A percentile compares a stretch with the other conserved stretches of the same genome.
Conservation (phyloP, 208 protist genomes). For the Sergeia podlipaevii region DNA sequence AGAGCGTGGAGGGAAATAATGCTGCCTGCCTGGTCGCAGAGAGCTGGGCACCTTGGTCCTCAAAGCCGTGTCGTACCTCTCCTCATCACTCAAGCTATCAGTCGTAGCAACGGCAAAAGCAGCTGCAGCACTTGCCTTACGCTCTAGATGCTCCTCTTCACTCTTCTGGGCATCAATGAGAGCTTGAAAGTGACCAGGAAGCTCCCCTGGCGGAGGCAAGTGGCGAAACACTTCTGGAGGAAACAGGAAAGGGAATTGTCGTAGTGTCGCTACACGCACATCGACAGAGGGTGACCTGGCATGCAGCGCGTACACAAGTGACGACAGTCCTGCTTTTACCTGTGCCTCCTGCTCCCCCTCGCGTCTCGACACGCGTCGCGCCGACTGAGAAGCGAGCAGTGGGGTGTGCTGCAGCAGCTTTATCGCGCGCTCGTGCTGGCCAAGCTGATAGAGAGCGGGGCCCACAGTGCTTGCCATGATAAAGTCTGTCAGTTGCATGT, state of each 20-base stretch:
- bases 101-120: background rate
- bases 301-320: background rate
- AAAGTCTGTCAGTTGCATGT: conserved; percentile 59
- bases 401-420: conserved; percentile 52
- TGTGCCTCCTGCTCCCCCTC: conserved; percentile 16
- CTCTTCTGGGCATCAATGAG: too few relatives aligned
- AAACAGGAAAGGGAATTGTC: conserved; percentile 57
- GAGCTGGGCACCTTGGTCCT: background rate
- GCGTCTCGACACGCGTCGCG: conserved; percentile 1
- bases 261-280: conserved; percentile 28
- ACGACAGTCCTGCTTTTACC: background rate
- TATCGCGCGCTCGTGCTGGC: conserved; percentile 42
- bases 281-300: conserved; percentile 9
- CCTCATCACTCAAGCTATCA: conserved; percentile 15
- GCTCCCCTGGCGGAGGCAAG: conserved; percentile 15
- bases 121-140: background rate
- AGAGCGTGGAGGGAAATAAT: conserved; percentile 17
- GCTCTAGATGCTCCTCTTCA: too few relatives aligned
- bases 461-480: conserved; percentile 50
- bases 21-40: conserved; percentile 19
- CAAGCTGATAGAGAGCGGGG: conserved; percentile 64
- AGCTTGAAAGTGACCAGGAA: too few relatives aligned
- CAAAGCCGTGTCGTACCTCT: background rate
- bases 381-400: conserved; percentile 11
- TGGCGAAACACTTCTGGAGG: conserved; percentile 42